Evolutionary conservation across 108 stramenopile genomes (phyloP).

Genomic region (Pseudonitzschia delicatissima): DNA sequence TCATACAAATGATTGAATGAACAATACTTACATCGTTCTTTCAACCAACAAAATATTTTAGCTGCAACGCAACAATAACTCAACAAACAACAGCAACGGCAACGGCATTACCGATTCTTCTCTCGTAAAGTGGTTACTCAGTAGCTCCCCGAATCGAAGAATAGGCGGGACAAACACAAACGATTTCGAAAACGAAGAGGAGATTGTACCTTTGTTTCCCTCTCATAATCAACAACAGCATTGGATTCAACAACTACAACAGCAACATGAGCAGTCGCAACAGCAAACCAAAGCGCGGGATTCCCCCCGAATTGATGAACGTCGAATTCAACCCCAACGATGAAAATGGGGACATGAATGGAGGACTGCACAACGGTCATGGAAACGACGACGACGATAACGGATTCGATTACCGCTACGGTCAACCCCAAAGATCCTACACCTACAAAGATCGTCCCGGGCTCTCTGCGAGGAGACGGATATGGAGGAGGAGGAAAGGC

Average conservation of each 20-base stretch:
- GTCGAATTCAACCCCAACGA: conserved; percentile 24
- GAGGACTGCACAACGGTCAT: neutral
- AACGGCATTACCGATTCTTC: neutral
- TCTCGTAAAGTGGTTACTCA: neutral
- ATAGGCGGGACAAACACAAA: neutral
- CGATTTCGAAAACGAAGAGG: neutral
- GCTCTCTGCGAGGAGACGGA: conserved; percentile 42
- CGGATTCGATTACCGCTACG: neutral
- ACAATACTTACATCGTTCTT: no score
- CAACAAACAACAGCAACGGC: neutral
- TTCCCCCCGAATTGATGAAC: conserved; percentile 34
- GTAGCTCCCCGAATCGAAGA: neutral
- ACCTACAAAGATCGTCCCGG: conserved; percentile 23
- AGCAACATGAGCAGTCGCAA: neutral
- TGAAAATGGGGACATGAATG: neutral
- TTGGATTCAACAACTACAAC: neutral
- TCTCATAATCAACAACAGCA: neutral
- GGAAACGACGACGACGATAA: neutral
- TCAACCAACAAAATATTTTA: no score
- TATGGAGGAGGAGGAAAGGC: conserved; percentile 61
- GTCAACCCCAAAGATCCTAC: neutral
- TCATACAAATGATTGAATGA: no score
- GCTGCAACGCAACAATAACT: neutral
- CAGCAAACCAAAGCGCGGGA: neutral
- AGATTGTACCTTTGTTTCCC: neutral